A percentile compares a stretch with the other conserved stretches of the same genome.
phyloP scores from a whole-genome alignment of 129 eudicot genomes.

The Flaveria bidentis region DNA sequence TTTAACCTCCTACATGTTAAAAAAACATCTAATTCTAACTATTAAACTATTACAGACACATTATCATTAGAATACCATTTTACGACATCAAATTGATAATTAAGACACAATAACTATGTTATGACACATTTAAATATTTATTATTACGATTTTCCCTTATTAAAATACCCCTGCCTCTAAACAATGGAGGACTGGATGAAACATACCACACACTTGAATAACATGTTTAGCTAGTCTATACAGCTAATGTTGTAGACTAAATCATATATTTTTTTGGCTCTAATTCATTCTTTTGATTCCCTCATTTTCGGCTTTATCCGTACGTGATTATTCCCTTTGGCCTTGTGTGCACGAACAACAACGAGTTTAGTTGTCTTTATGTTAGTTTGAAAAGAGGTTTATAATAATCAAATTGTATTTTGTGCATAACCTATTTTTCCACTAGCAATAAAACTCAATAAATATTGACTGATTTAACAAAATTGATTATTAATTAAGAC shows the following conservation, averaged over 20 bases:
- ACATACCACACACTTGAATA: not conserved
- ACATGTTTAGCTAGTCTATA: slow-evolving; percentile 3
- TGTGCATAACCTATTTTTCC: too few species aligned
- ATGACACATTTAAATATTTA: too few species aligned
- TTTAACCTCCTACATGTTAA: too few species aligned
- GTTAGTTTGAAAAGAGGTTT: not conserved
- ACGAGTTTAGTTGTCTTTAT: slow-evolving; percentile 10
- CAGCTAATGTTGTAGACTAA: slow-evolving; percentile 24
- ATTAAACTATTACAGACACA: too few species aligned
- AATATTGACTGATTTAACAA: not conserved
- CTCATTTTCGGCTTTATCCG: slow-evolving; percentile 42
- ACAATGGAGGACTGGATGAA: not conserved
- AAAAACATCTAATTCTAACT: too few species aligned
- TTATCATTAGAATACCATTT: too few species aligned
- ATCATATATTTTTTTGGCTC: slow-evolving; percentile 14
- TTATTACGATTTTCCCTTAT: too few species aligned
- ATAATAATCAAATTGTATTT: too few species aligned
- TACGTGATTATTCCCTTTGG: slow-evolving; percentile 42
- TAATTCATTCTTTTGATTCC: slow-evolving; percentile 36
- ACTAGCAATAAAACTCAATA: too few species aligned
- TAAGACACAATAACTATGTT: too few species aligned
- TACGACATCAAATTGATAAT: too few species aligned
- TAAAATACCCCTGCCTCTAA: too few species aligned
- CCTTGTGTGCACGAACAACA: slow-evolving; percentile 39
- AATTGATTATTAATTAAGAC: not conserved